These are phyloP conservation scores for Pseudocercospora eumusae DNA, from an alignment of 2,329 filamentous ascomycete genomes.

Conservation along the genomic window DNA sequence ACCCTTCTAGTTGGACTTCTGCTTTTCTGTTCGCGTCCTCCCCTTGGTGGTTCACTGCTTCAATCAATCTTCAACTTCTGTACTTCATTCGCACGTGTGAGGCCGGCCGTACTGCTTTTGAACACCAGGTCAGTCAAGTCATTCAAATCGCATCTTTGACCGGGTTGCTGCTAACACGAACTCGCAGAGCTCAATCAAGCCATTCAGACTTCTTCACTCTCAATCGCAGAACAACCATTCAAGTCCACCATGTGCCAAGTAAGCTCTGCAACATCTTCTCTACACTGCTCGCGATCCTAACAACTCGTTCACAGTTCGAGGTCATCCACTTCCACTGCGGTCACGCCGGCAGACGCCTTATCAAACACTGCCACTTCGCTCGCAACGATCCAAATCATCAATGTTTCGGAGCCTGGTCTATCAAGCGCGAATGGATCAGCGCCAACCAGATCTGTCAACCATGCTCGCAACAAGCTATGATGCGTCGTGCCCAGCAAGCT, in stretches of 20 bases:
- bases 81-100: background rate
- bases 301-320: conserved; percentile 56
- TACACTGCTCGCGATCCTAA: background rate
- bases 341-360: conserved; percentile 61
- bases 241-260: conserved; percentile 35
- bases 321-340: conserved; percentile 67
- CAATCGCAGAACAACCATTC: background rate
- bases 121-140: background rate
- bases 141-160: background rate
- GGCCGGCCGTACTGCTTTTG: conserved; percentile 2
- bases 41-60: conserved; percentile 17
- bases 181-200: background rate
- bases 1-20: conserved; percentile 14
- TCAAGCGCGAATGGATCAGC: conserved; percentile 60
- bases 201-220: background rate
- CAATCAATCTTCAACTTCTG: background rate
- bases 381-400: conserved; percentile 70
- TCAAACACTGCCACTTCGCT: conserved; percentile 72
- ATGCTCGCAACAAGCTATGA: conserved; percentile 34
- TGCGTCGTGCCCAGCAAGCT: conserved; percentile 33
- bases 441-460: conserved; percentile 57
- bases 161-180: background rate
- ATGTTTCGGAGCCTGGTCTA: conserved; percentile 67
- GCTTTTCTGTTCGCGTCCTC: conserved; percentile 17
- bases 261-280: conserved; percentile 11